phyloP scores from a whole-genome alignment of 768 basidiomycete species.

The Mycena chlorophos region DNA sequence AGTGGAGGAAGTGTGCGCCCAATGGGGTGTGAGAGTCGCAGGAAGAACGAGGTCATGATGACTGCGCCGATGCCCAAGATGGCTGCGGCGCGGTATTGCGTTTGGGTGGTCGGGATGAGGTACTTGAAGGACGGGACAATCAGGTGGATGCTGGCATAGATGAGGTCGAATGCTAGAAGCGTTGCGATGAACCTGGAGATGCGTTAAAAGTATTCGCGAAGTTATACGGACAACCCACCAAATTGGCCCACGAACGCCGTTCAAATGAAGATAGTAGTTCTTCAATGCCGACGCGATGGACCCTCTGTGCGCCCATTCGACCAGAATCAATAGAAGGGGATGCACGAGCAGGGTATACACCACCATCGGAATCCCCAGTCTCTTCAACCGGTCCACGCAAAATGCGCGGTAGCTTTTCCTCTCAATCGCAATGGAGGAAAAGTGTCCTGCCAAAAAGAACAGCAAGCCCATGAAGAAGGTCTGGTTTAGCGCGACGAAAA shows the following conservation, averaged over 20 bases:
- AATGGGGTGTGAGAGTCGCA: constrained; percentile 13
- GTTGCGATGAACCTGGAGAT: constrained; percentile 11
- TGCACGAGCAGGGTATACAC: constrained; percentile 9
- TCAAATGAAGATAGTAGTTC: constrained; percentile 1
- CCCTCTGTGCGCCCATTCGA: background rate
- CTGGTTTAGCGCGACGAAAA: constrained; percentile 15
- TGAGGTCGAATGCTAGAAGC: constrained; percentile 18
- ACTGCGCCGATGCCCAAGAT: constrained; percentile 2
- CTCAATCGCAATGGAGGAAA: constrained; percentile 7
- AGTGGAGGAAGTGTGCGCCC: constrained; percentile 5
- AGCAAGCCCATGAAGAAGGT: constrained; percentile 18
- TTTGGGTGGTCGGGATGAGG: constrained; percentile 7
- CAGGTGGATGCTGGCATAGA: constrained; percentile 11
- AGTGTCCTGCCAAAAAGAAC: constrained; percentile 17
- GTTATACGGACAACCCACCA: constrained; percentile 8
- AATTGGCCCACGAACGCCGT: constrained; percentile 12
- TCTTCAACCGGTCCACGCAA: constrained; percentile 13
- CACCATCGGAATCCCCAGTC: constrained; percentile 16
- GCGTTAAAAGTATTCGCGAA: background rate
- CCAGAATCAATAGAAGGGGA: constrained; percentile 3
- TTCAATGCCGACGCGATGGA: constrained; percentile 8
- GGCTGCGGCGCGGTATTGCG: constrained; percentile 3
- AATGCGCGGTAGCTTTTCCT: constrained; percentile 5
- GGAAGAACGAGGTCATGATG: constrained; percentile 11
- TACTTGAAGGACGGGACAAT: constrained; percentile 7